A percentile compares a stretch with the other conserved stretches of the same genome.
Evolutionary conservation across 2,329 filamentous ascomycete species (phyloP).

Genomic region (Arthrobotrys iridis): DNA sequence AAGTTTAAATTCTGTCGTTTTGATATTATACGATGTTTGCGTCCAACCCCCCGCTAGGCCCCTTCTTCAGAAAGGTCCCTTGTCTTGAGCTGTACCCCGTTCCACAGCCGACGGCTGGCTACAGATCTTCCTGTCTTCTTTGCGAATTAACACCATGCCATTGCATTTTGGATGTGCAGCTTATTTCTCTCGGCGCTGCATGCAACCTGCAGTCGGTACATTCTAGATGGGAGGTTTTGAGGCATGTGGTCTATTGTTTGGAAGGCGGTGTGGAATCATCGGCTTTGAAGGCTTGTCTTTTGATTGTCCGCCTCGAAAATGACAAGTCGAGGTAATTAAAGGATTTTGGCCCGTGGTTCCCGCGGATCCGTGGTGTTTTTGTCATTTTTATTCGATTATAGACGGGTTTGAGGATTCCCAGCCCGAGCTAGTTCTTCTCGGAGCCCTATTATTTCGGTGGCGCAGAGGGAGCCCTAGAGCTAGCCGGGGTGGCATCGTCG

Average conservation of each 20-base stretch:
- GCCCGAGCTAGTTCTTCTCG: neutral
- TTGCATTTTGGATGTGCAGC: constrained; percentile 24
- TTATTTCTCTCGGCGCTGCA: constrained; percentile 49
- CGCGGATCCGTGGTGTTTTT: constrained; percentile 33
- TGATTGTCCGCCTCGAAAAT: constrained; percentile 26
- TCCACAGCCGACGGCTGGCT: constrained; percentile 53
- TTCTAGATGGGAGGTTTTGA: constrained; percentile 31
- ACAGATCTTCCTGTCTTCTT: constrained; percentile 45
- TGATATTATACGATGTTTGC: constrained; percentile 8
- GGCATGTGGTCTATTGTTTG: constrained; percentile 27
- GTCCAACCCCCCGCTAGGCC: neutral
- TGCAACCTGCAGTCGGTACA: constrained; percentile 32
- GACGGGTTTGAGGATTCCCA: neutral
- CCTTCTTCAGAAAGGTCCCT: constrained; percentile 14
- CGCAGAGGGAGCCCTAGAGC: constrained; percentile 47
- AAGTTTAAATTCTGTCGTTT: neutral
- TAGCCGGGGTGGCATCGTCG: constrained; percentile 39
- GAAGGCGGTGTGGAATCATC: constrained; percentile 22
- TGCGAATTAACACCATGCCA: constrained; percentile 38
- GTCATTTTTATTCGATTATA: neutral
- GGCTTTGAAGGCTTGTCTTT: constrained; percentile 14
- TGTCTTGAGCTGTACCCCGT: constrained; percentile 41
- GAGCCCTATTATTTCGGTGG: constrained; percentile 40
- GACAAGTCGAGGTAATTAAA: neutral
- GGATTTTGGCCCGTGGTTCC: constrained; percentile 42